Evolutionary conservation across 208 protist species (phyloP).

Genomic region (Crithidia acanthocephali): DNA sequence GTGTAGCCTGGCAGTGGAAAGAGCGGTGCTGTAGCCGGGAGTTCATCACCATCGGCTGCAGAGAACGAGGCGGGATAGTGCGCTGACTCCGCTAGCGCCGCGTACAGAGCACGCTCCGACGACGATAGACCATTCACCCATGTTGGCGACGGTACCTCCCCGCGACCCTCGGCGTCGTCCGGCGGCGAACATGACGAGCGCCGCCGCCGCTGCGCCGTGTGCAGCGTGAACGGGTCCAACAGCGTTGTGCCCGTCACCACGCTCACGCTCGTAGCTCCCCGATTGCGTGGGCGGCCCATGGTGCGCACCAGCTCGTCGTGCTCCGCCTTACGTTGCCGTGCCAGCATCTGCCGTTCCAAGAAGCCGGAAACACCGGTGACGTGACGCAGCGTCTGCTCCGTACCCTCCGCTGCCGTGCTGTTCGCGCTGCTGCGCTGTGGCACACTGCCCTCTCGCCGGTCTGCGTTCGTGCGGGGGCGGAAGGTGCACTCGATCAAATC

Average conservation of each 20-base stretch:
- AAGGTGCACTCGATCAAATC: slow-evolving; percentile 87
- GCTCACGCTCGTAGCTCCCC: background rate
- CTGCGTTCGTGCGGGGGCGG: slow-evolving; percentile 60
- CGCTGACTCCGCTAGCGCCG: slow-evolving; percentile 10
- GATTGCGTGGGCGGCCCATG: slow-evolving; percentile 35
- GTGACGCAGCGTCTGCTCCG: slow-evolving; percentile 31
- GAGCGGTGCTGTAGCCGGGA: slow-evolving; percentile 5
- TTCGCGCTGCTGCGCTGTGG: background rate
- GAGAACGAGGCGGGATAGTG: background rate
- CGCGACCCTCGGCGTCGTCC: background rate
- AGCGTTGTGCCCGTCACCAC: slow-evolving; percentile 5
- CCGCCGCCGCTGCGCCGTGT: slow-evolving; percentile 20
- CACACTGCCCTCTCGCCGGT: slow-evolving; percentile 1
- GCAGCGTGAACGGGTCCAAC: slow-evolving; percentile 22
- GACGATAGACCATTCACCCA: slow-evolving; percentile 11
- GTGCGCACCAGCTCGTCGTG: slow-evolving; percentile 46
- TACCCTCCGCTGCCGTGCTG: background rate
- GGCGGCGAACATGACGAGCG: slow-evolving; percentile 5
- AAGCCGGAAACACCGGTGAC: slow-evolving; percentile 59
- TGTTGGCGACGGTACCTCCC: background rate
- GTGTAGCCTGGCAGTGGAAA: slow-evolving; percentile 22
- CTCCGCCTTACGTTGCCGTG: slow-evolving; percentile 52
- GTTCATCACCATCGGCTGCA: no score
- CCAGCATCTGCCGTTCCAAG: slow-evolving; percentile 61
- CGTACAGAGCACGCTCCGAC: slow-evolving; percentile 27